Evolutionary conservation across 2,329 filamentous ascomycete genomes (phyloP), one percentile per base, ranked within the genome.

Genomic region (Colletotrichum eleusines): DNA sequence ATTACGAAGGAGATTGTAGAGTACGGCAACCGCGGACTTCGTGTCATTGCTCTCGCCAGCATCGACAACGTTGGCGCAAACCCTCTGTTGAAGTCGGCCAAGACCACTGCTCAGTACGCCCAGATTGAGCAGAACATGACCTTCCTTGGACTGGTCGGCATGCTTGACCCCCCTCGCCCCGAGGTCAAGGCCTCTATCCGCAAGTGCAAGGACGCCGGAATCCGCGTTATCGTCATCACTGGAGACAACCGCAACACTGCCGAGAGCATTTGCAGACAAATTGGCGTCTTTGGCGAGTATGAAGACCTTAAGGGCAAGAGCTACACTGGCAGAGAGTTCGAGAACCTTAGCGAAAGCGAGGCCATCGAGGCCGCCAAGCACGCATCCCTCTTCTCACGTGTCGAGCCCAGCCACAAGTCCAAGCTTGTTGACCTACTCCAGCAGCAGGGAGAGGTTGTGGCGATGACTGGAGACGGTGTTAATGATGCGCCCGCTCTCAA

Each of bases 391-490:
- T 99, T 99, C 85, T 99, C 96, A 44, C 93, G 96, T 73, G 97
- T 97, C 31, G 96, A 99, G 81, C 96, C 96, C 62, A 90, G 88
- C 60, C 96, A 99, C 88, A 99, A 99, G 88, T 97, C 93, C n/a
- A 96, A 94, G 83, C 90, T 99, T 55, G 95, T 99, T 58, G 96
- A 99, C 80, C 91, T 99, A 54, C 92, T 99, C 55, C 97, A 99
- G 81, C 94, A 93, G 69, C 87, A 93, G 61, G 94, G 94, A 72
- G 94, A 99, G 80, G 96, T 99, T 53, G 97, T 99, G 73, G 96
- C 96, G 75, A 99, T 99, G 96, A 99, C 96, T 75, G 96, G 96
- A 78, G 96, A 99, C 78, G 96, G 96, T 82, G 96, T 99, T 81
- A 99, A 99, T 78, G 96, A 99, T 81, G 96, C 96, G 5, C 96